Conservation (phyloP, 257 asterid species). For the Solanum bulbocastanum region DNA sequence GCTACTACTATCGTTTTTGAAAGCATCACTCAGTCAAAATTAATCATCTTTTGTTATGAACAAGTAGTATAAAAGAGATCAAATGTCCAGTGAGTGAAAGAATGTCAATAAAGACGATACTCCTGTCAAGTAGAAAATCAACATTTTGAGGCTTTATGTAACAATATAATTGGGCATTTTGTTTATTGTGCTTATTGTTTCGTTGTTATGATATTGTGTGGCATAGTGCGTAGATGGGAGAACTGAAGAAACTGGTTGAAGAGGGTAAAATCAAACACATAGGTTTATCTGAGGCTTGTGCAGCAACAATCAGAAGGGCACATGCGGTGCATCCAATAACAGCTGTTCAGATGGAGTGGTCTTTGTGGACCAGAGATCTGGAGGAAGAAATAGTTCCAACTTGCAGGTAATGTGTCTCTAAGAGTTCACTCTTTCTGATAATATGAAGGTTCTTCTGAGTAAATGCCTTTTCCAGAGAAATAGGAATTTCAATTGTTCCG, state of each 20-base stretch:
- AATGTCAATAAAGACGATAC: not conserved
- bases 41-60: not conserved
- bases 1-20: not conserved
- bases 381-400: conserved; percentile 22
- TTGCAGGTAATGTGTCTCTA: conserved; percentile 12
- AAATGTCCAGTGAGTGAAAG: not conserved
- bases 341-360: conserved; percentile 27
- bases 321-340: conserved; percentile 24
- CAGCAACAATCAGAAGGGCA: conserved; percentile 28
- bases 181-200: not conserved
- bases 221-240: conserved; percentile 13
- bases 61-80: not conserved
- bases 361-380: conserved; percentile 19
- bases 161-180: not conserved
- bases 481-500: conserved; percentile 23
- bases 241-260: conserved; percentile 20
- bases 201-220: not conserved
- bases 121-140: not conserved
- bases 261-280: conserved; percentile 26
- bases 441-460: not conserved
- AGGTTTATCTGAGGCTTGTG: conserved; percentile 24
- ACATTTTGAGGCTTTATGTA: conserved; percentile 12
- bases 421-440: not conserved
- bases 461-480: conserved; percentile 7
- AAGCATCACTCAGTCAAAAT: not conserved